Percentiles rank a stretch among this genome's conserved stretches.
phyloP scores from a whole-genome alignment of 164 flowering plant species.

The Piper betle region DNA sequence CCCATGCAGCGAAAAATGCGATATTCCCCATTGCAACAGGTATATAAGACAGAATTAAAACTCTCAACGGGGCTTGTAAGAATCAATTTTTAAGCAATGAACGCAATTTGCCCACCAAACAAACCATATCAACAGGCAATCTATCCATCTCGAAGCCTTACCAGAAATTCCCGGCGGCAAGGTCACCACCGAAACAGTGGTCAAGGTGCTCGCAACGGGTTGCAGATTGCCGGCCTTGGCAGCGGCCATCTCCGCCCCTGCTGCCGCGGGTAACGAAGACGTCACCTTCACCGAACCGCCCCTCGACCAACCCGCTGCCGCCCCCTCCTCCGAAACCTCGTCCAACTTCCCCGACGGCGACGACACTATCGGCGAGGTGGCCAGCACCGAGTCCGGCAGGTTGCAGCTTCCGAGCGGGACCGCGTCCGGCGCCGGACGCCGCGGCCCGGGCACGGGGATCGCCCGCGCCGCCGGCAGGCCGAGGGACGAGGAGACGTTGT shows the following conservation, averaged over 20 bases:
- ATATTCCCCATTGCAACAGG: too few relatives aligned
- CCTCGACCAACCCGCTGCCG: constrained; percentile 18
- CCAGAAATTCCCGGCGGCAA: constrained; percentile 19
- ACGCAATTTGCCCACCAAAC: too few relatives aligned
- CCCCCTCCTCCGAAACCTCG: constrained; percentile 31
- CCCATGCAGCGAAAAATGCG: too few relatives aligned
- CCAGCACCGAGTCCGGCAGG: constrained; percentile 36
- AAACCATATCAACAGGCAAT: background rate
- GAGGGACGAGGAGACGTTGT: constrained; percentile 14
- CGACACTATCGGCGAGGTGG: constrained; percentile 21
- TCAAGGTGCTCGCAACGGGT: constrained; percentile 12
- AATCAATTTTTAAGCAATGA: too few relatives aligned
- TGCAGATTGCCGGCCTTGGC: constrained; percentile 11
- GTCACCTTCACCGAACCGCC: constrained; percentile 29
- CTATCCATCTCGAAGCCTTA: constrained; percentile 2
- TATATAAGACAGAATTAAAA: too few relatives aligned
- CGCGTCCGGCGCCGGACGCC: constrained; percentile 17
- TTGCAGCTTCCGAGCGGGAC: constrained; percentile 50
- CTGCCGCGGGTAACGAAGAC: constrained; percentile 31
- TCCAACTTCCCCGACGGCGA: constrained; percentile 22
- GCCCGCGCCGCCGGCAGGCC: constrained; percentile 9
- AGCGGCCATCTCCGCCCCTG: constrained; percentile 33
- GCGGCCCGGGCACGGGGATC: constrained; percentile 23
- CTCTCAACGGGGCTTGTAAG: too few relatives aligned
- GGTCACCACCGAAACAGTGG: constrained; percentile 21